Base-by-base conservation (phyloP, 805 yeast genomes). In the Grigorovia humatica region DNA sequence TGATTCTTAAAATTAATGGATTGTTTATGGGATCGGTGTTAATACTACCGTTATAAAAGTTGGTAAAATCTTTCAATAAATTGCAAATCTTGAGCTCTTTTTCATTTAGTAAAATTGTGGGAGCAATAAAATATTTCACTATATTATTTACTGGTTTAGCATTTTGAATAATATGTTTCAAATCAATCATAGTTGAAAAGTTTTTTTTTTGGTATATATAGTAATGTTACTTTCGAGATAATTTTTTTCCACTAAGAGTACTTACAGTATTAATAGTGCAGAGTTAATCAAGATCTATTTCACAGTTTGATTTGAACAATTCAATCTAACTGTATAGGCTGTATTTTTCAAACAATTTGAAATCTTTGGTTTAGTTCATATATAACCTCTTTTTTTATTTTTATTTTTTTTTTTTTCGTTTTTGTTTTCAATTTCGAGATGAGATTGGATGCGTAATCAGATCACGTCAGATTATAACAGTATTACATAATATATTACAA, bases 1-100 rank as follows among this genome's bases (percentile, higher is more conserved):
- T 90, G 57, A 93, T 86, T 54, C 99, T 68, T 42, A 55, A 57
- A n/a, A 49, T 56, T 51, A 60, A 48, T 8, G 62, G 66, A 44
- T 58, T 23, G 20, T 44, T 15, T 20, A 52, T 35, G 5, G 9
- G 17, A 18, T 29, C 18, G 23, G 27, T 47, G 17, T 27, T 20
- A 17, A 18, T 15, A 5, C 41, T 27, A 1, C 44, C 18, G 46
- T 66, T 66, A 48, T 65, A 67, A 11, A 61, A 54, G 15, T 52
- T 52, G n/a, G 62, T 57, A 48, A 58, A 67, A 47, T 67, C 69
- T 32, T 58, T 65, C 29, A 67, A 51, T 32, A 67, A 49, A 13
- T 51, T 49, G 47, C 70, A 65, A 19, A 67, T 59, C 19, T 59
- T 47, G 11, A 52, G 48, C 54, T 67, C 71, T 7, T 51, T 56